phyloP scores from a whole-genome alignment of 352 stramenopile species.

The Globisporangium spiculum region DNA sequence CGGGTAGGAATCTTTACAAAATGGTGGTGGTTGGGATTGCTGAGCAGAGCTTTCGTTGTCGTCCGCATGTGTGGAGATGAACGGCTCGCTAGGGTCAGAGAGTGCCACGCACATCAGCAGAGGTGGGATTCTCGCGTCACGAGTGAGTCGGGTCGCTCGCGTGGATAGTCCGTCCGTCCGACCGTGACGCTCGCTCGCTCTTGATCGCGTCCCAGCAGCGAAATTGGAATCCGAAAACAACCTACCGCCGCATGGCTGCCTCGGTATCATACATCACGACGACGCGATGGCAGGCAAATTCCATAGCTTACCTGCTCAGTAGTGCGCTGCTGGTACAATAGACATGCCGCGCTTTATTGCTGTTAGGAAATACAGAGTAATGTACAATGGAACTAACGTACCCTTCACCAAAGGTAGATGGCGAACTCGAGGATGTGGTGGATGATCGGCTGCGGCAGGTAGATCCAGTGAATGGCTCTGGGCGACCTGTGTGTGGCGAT shows the following conservation, averaged over 20 bases:
- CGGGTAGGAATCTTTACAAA: neutral
- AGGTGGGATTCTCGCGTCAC: neutral
- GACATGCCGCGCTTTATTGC: no score
- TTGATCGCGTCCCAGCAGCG: neutral
- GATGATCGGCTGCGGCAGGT: conserved; percentile 39
- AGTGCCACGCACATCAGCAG: neutral
- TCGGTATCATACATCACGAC: neutral
- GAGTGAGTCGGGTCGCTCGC: neutral
- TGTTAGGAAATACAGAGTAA: neutral
- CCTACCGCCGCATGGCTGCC: neutral
- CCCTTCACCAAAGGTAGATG: conserved; percentile 50
- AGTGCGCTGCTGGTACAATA: no score
- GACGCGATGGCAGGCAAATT: neutral
- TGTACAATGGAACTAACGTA: no score
- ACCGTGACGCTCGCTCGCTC: no score
- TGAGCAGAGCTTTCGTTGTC: neutral
- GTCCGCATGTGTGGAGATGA: neutral
- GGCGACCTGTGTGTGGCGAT: neutral
- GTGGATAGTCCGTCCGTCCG: neutral
- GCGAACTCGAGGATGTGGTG: conserved; percentile 55
- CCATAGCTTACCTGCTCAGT: no score
- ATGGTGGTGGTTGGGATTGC: neutral
- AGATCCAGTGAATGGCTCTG: conserved; percentile 35
- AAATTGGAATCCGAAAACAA: neutral
- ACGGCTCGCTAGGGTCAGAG: no score